Evolutionary conservation across 2,329 filamentous ascomycete genomes (phyloP).

Genomic region (Phialophora expanda): DNA sequence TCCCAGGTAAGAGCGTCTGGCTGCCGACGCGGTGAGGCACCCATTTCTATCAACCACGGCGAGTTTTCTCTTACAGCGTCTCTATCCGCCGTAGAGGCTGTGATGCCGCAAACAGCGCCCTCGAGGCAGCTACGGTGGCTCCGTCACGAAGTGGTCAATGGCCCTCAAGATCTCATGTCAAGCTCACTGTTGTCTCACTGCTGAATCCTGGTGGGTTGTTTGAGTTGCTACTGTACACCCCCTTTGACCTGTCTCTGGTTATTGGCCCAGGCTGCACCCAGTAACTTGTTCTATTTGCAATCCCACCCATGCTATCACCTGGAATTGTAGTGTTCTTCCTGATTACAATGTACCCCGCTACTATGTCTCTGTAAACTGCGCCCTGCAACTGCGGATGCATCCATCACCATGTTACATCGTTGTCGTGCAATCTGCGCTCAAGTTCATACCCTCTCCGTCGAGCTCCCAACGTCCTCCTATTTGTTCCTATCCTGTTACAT

Average conservation of each 20-base stretch:
- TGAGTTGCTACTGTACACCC: neutral
- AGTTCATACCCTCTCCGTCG: neutral
- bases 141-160: neutral
- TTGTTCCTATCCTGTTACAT: neutral
- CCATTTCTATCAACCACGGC: neutral
- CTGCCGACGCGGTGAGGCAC: neutral
- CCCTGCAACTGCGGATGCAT: neutral
- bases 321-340: neutral
- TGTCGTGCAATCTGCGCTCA: neutral
- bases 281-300: neutral
- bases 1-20: neutral
- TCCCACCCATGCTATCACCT: neutral
- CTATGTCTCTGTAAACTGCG: neutral
- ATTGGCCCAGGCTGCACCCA: neutral
- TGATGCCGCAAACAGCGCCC: too few relatives aligned
- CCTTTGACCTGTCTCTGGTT: neutral
- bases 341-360: neutral
- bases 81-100: neutral
- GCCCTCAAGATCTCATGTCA: neutral
- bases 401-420: neutral
- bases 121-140: neutral
- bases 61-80: neutral
- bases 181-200: neutral
- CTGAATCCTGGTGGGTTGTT: neutral
- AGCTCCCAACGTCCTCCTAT: neutral